phyloP scores from a whole-genome alignment of 164 flowering plant species.

The Aristolochia contorta region DNA sequence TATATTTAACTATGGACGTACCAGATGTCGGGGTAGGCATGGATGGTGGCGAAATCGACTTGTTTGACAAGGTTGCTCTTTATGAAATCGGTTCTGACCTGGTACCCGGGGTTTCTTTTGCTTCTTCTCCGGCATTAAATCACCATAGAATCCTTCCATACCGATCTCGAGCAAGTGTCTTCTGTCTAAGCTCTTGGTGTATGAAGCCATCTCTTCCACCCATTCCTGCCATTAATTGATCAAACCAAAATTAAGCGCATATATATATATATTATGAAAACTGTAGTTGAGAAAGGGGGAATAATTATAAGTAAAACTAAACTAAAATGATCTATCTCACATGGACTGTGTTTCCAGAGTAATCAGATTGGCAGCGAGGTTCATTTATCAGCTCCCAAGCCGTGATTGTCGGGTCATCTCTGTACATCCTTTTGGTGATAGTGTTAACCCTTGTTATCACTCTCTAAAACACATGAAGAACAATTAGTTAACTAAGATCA shows the following conservation, averaged over 20 bases:
- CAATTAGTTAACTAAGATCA: not conserved
- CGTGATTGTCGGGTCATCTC: conserved; percentile 85
- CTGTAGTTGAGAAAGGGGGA: no score
- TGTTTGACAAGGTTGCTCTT: conserved; percentile 71
- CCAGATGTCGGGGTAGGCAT: conserved; percentile 83
- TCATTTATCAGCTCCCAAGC: conserved; percentile 38
- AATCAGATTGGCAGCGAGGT: conserved; percentile 14
- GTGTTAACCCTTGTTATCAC: conserved; percentile 80
- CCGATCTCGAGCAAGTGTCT: conserved; percentile 79
- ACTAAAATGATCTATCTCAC: no score
- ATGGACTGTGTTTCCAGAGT: conserved; percentile 31
- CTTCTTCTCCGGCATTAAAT: conserved; percentile 54
- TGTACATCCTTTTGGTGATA: conserved; percentile 65
- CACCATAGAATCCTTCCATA: conserved; percentile 86
- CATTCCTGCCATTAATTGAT: conserved; percentile 32
- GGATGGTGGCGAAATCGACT: conserved; percentile 87
- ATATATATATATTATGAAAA: no score
- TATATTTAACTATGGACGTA: conserved; percentile 4
- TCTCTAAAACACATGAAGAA: conserved; percentile 24
- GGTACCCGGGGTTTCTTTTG: conserved; percentile 64
- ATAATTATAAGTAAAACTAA: no score
- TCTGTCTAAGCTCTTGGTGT: conserved; percentile 66
- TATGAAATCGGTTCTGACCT: conserved; percentile 87
- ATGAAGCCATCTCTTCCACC: conserved; percentile 80
- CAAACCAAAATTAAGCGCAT: no score